Conservation (phyloP, 2,329 filamentous ascomycete genomes). For the Arthrobotrys conoides region DNA sequence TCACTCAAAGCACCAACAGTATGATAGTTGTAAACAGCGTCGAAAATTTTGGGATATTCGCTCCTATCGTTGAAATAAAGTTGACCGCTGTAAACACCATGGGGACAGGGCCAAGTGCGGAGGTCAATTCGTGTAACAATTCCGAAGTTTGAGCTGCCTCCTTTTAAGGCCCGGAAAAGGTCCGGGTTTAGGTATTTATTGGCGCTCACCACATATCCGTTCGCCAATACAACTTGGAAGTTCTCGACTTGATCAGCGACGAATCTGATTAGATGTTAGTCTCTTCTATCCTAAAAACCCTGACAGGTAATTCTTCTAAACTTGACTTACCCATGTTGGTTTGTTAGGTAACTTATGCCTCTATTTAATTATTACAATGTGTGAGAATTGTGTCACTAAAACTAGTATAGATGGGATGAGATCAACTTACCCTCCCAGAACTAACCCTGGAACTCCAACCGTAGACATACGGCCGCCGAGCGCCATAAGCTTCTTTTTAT, state of each 20-base stretch:
- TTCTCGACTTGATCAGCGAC: constrained; percentile 69
- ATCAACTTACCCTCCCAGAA: constrained; percentile 44
- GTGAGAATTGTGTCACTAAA: neutral
- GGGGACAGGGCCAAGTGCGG: constrained; percentile 42
- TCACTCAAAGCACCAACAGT: constrained; percentile 22
- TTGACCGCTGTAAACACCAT: constrained; percentile 45
- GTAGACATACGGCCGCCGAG: constrained; percentile 52
- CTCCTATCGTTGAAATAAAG: constrained; percentile 20
- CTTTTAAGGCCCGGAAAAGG: constrained; percentile 67
- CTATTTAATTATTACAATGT: neutral
- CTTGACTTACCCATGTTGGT: constrained; percentile 46
- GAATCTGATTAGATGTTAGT: constrained; percentile 32
- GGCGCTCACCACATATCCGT: constrained; percentile 69
- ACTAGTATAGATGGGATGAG: neutral
- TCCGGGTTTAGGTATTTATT: constrained; percentile 68
- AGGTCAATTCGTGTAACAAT: constrained; percentile 66
- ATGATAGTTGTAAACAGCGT: constrained; percentile 45
- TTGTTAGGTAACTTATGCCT: constrained; percentile 53
- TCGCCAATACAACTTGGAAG: constrained; percentile 70
- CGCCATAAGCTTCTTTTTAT: constrained; percentile 22
- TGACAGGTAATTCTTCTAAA: neutral
- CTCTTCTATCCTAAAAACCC: too few species aligned
- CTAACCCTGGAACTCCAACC: constrained; percentile 48
- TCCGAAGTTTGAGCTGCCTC: constrained; percentile 67
- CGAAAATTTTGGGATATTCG: constrained; percentile 28